Evolutionary conservation across 257 asterid genomes (phyloP), one percentile per base, ranked within the genome.

Genomic region (Ballota nigra): DNA sequence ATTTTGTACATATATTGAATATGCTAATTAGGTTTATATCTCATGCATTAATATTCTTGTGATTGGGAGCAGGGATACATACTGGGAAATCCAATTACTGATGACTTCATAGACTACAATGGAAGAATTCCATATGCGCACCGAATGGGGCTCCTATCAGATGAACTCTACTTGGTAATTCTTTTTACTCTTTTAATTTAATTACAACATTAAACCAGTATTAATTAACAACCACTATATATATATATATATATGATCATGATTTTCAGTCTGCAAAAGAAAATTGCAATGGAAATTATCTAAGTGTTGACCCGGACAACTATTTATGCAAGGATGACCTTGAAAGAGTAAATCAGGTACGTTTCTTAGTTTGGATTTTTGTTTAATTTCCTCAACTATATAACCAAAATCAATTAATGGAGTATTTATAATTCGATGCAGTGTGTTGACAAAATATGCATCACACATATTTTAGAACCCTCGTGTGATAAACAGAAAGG

Each of bases 61-160:
- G 47, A 11, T 10, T 40, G n/a, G 4, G 18, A 13, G 41, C 72
- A 81, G 80, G 85, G 85, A 6, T 81, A 82, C 71, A 2, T 73
- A 26, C n/a, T 75, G 41, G 81, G 79, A 68, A 82, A 82, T 69
- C 81, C 81, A 8, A 1, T 31, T 6, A 71, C 81, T 2, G 75
- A 78, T 38, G 0, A 63, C 8, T 0, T 0, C 8, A 36, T 19
- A 16, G 49, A 49, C 8, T 0, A 0, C 12, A 82, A 82, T 51
- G 80, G 47, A 71, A 63, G 26, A 71, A n/a, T 75, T n/a, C 26
- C 56, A 0, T 78, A 71, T 78, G 86, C 81, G 71, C 55, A 78
- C 11, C 77, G 74, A 29, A 67, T 78, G 86, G 86, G 78, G 24
- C 77, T 82, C 40, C 43, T 82, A 2, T 75, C 81, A 0, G 79